Base-by-base conservation (phyloP, 208 protist species). In the Vickermania ingenoplastis region DNA sequence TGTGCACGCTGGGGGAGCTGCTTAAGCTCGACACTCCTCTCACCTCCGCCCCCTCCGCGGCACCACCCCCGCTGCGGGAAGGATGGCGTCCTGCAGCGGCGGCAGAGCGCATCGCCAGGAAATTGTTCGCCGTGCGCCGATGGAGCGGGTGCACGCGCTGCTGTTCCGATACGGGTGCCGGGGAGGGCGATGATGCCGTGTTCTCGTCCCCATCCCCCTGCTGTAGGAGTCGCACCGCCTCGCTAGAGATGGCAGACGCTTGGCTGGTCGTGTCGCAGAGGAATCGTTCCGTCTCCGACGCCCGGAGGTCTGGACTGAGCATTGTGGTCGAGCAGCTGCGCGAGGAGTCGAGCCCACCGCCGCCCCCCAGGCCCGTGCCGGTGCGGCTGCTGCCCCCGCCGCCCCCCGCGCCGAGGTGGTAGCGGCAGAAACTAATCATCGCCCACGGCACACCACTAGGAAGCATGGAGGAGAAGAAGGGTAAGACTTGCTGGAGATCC, bases 211-310 rank as follows among this genome's bases (percentile, higher is more conserved):
- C 41, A 2, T 5, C 29, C 50, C 70, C 71, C 29, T 54, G 31
- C 29, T 67, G 23, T 26, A 75, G 36, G 31, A 71, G 69, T 5
- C 53, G 58, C 52, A 67, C 72, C n/a, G 79, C 83, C 1, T 59
- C 57, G n/a, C 80, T 69, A 2, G 85, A 92, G 17, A 89, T 64
- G 13, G 57, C 61, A 7, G 85, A 92, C 30, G 76, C 75, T 41
- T 76, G 5, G 24, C 57, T 77, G 7, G 69, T 73, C 50, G 79
- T 70, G 23, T 73, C 79, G 31, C 64, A 26, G 56, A 92, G 66
- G 53, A 92, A 92, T 48, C 80, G 79, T 66, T 92, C 85, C 31
- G 85, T 92, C 69, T 88, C 81, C 0, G 68, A 65, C 3, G 11
- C 57, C 56, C 25, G 68, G 60, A 50, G 52, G 14, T 41, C n/a